Base-by-base conservation (phyloP, 2,329 filamentous ascomycete species). In the Colletotrichum tropicale region DNA sequence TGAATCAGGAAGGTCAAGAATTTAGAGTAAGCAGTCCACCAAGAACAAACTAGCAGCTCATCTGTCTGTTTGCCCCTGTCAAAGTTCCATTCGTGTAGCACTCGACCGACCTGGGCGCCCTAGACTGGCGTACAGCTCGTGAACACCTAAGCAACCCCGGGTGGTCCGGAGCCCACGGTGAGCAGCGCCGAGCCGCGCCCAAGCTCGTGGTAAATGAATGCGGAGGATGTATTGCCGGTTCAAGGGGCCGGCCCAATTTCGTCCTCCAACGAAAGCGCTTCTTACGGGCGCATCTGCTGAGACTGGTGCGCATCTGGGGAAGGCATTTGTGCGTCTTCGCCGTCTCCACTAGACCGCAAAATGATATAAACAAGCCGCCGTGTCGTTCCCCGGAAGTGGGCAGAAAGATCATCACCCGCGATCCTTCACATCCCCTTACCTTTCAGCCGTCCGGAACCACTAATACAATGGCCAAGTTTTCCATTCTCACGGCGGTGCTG, bases 401-500 rank as follows among this genome's bases (percentile, higher is more conserved):
- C 18, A 12, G 28, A 32, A 61, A 26, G 30, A 18, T 26, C 15
- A 28, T 16, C 32, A 64, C 34, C 34, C 28, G 7, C 26, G 16
- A 28, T n/a, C 34, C n/a, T 26, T 36, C 28, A n/a, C 30, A 48
- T 8, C 58, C 13, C 8, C 9, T 38, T 24, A 28, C 28, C 61
- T 15, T 21, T 21, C 21, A 26, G 12, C 16, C 38, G 58, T 16
- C 18, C 18, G 30, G 58, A 43, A 43, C 10, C n/a, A 64, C 18
- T 48, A 28, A 28, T 36, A 66, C 24, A 16, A 81, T 81, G 80
- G 75, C 71, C 28, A 75, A 72, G 73, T 77, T 78, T 43, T 78
- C 74, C 36, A 32, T 77, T 13, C 55, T 77, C 68, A 81, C 87
- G 13, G 81, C 85, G 30, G 83, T 83, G 56, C 81, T 89, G 18